These are phyloP conservation scores for Pestalotiopsis sp. DNA, from an alignment of 2,329 filamentous ascomycete species.

Conservation along the genomic window DNA sequence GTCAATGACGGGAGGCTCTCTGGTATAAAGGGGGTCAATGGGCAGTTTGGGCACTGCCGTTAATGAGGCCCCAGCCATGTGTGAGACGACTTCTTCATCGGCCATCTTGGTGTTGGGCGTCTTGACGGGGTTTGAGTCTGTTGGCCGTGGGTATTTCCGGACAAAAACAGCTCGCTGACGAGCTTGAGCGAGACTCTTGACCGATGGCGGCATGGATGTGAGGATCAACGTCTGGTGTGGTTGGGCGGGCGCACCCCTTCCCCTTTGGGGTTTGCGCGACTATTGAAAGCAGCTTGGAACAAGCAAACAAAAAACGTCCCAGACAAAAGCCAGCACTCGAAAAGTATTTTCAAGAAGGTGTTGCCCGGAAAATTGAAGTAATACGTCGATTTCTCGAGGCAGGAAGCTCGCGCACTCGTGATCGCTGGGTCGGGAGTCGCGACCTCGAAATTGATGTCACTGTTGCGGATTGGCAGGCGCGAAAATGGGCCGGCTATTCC, in stretches of 20 bases:
- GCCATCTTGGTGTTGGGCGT: conserved; percentile 4
- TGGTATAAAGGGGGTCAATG: conserved; percentile 51
- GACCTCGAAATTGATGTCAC: background rate
- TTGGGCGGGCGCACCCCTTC: conserved; percentile 1
- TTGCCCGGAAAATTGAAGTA: background rate
- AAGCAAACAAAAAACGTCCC: background rate
- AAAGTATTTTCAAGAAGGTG: background rate
- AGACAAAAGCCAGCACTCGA: background rate
- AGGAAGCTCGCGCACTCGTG: background rate
- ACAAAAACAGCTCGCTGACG: conserved; percentile 18
- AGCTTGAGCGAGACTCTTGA: conserved; percentile 11
- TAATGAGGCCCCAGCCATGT: conserved; percentile 17
- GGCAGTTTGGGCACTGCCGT: conserved; percentile 20
- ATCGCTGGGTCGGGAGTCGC: background rate
- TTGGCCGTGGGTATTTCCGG: conserved; percentile 22
- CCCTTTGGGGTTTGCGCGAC: background rate
- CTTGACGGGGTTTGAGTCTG: background rate
- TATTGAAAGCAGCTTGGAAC: background rate
- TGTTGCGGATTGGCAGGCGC: background rate
- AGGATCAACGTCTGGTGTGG: background rate
- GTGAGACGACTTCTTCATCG: conserved; percentile 20
- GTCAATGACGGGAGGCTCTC: conserved; percentile 66
- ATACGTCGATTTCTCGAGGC: background rate
- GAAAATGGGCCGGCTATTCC: conserved; percentile 6
- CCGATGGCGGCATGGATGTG: conserved; percentile 1